Base-by-base conservation (phyloP, 495 filamentous ascomycete species). In the Neurospora pannonica region DNA sequence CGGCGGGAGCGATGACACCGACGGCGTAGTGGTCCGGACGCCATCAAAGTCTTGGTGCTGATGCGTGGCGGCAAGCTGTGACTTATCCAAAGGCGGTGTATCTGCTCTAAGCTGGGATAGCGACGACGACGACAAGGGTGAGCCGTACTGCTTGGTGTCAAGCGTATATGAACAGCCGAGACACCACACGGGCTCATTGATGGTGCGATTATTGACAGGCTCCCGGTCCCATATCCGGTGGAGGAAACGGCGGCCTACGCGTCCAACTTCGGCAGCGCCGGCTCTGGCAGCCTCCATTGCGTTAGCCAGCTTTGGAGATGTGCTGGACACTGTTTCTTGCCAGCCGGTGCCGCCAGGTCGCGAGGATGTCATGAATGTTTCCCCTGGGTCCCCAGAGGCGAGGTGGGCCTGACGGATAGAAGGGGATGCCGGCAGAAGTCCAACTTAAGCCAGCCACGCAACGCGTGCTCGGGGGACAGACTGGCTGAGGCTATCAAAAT, bases 151-250 rank as follows among this genome's bases (percentile, higher is more conserved):
- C 72, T 78, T 81, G 24, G 77, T 79, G 70, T 84, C 82, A 34
- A 88, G 82, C 54, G 84, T 87, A 80, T 98, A 98, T 75, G 90
- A 85, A 77, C 86, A 87, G 24, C 97, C 97, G 69, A 99, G 85
- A 76, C 93, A 95, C 97, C 96, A 99, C 76, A 97, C 93, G 4
- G 91, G 87, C 38, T 87, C 85, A 71, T 90, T 86, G 70, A 88
- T 88, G 37, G 82, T 81, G 71, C 92, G 86, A 78, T 97, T 93
- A 81, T 98, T 97, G 76, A 88, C 89, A 36, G 96, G 95, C 76
- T 95, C 91, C 0, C 95, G 94, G 76, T 98, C 97, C 94, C 95
- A 99, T 76, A 98, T 93, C 83, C 92, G 94, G 78, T 95, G 92
- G 38, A 98, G 90, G 73, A 99, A 89, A 73, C 93, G 90, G 82